Evolutionary conservation across 352 stramenopile genomes (phyloP), one percentile per base, ranked within the genome.

Genomic region (Paralagenidium karlingii): DNA sequence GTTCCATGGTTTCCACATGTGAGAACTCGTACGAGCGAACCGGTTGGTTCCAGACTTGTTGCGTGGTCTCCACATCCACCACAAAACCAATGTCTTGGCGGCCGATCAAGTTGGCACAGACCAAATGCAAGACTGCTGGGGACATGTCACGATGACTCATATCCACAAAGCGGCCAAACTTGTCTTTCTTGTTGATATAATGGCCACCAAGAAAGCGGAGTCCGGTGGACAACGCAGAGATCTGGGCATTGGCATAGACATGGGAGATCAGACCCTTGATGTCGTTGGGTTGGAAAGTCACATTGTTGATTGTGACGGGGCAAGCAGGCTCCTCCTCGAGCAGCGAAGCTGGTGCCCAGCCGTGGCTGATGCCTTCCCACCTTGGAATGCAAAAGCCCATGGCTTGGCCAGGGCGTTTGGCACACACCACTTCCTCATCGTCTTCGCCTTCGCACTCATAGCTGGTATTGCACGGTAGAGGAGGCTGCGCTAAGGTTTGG

Each of bases 21-120:
- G 45, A 16, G 16, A 75, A 42, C 26, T 65, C 43, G 43, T 69
- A 73, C 37, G 59, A 57, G 28, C 61, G 52, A 26, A 83, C 54
- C 8, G 67, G 67, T 38, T 78, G 63, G 55, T 83, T 81, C 64
- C 67, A 81, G n/a, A 82, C 66, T 37, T 68, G 38, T 0, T 32
- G 22, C 16, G 50, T 53, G 3, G 55, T 48, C 1, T 43, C 40
- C 1, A 70, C 53, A 30, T 82, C 68, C 5, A 60, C 40, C 1
- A 82, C 42, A 39, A 78, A 75, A 1, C 53, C 38, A 8, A 43
- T 2, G 11, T 63, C 63, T 11, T 62, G 43, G 7, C 51, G 53
- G 2, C 56, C 61, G 2, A 82, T 45, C 8, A 79, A 29, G 51
- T 78, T 82, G 13, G 55, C 28, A 32, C 74, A 33, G 2, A 58